Conservation (phyloP, 2,329 filamentous ascomycete genomes). For the Geosmithia flava region DNA sequence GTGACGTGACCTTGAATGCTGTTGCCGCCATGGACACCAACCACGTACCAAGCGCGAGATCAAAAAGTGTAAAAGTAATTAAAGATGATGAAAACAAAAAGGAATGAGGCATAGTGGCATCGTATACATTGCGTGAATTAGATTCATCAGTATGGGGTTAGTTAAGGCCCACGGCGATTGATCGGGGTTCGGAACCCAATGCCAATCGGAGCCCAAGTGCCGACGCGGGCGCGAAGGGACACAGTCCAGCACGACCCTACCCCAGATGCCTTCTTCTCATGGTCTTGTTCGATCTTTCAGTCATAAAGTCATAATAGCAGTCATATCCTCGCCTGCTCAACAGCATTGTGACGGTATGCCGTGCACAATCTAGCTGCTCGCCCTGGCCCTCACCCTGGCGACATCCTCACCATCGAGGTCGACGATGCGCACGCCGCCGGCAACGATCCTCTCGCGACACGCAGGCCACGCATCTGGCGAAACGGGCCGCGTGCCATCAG, state of each 20-base stretch:
- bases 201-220: no score
- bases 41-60: neutral
- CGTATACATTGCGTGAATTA: no score
- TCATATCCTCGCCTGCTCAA: neutral
- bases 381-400: constrained; percentile 23
- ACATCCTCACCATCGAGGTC: constrained; percentile 43
- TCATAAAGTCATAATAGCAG: no score
- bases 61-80: neutral
- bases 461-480: constrained; percentile 46
- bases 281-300: no score
- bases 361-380: neutral
- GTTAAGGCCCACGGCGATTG: no score
- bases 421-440: constrained; percentile 51
- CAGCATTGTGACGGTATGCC: neutral
- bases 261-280: no score
- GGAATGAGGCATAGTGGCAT: no score
- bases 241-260: no score
- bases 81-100: neutral
- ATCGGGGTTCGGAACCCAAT: no score
- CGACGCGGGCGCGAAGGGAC: no score
- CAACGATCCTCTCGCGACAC: constrained; percentile 38
- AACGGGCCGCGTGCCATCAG: constrained; percentile 68
- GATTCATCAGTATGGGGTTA: no score
- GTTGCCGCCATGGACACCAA: neutral
- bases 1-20: neutral